Conservation (phyloP, 2,329 filamentous ascomycete species). For the Exserohilum turcica region DNA sequence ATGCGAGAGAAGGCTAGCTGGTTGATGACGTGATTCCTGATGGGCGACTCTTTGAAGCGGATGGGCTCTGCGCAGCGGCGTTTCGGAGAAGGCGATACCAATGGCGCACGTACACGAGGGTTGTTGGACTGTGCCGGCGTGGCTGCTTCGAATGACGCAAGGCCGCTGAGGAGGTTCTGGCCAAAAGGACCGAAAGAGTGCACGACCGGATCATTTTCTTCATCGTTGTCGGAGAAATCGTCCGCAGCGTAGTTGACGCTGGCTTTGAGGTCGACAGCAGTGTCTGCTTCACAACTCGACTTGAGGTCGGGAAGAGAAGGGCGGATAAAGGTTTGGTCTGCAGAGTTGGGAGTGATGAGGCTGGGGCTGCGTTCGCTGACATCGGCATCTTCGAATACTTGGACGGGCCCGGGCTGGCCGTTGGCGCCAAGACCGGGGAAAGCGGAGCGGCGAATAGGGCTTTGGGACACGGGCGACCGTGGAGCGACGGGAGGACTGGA, state of each 20-base stretch:
- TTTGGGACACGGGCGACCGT: conserved; percentile 77
- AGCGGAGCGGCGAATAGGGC: conserved; percentile 58
- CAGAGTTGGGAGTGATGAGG: conserved; percentile 27
- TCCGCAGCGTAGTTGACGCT: conserved; percentile 52
- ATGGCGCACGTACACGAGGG: conserved; percentile 31
- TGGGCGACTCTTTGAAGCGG: conserved; percentile 49
- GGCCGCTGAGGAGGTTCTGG: conserved; percentile 78
- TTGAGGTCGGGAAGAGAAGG: conserved; percentile 30
- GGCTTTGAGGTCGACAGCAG: conserved; percentile 25
- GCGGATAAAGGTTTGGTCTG: conserved; percentile 40
- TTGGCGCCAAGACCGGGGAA: conserved; percentile 46
- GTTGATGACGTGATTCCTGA: conserved; percentile 89
- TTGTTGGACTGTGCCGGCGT: conserved; percentile 59
- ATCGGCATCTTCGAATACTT: conserved; percentile 49
- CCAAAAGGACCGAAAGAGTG: conserved; percentile 92
- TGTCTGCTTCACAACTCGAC: conserved; percentile 24
- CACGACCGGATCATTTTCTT: conserved; percentile 92
- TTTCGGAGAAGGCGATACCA: conserved; percentile 41
- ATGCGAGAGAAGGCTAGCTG: conserved; percentile 94
- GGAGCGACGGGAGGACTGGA: conserved; percentile 69
- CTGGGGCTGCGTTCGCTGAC: conserved; percentile 32
- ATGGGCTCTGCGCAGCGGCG: conserved; percentile 30
- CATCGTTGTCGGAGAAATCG: conserved; percentile 74
- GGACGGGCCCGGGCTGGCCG: conserved; percentile 32
- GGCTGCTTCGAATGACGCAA: conserved; percentile 73